Evolutionary conservation across 768 basidiomycete genomes (phyloP).

Genomic region (Clavaria fumosa): DNA sequence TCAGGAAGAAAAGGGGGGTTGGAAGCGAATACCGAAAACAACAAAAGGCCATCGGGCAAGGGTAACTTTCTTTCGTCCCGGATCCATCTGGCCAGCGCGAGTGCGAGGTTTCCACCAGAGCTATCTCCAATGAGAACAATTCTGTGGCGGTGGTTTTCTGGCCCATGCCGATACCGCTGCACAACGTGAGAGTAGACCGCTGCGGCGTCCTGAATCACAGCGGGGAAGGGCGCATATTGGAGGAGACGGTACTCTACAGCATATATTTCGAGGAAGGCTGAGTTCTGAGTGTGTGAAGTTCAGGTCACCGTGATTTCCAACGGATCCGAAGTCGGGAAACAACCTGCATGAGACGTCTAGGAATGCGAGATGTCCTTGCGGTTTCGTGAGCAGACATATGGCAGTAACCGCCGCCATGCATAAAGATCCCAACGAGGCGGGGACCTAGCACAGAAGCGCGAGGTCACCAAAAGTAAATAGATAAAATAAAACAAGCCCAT

Average conservation of each 20-base stretch:
- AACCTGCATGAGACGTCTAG: slow-evolving; percentile 30
- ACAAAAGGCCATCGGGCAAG: slow-evolving; percentile 28
- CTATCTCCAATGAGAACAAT: slow-evolving; percentile 39
- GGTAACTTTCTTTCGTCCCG: slow-evolving; percentile 32
- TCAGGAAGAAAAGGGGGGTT: not conserved
- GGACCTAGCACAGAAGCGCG: slow-evolving; percentile 15
- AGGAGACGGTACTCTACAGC: slow-evolving; percentile 37
- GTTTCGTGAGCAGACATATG: slow-evolving; percentile 42
- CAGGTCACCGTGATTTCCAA: not conserved
- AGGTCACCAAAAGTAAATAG: slow-evolving; percentile 14
- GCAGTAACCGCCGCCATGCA: slow-evolving; percentile 42
- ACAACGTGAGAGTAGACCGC: slow-evolving; percentile 35
- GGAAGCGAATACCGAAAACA: slow-evolving; percentile 25
- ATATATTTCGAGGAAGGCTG: slow-evolving; percentile 22
- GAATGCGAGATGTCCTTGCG: slow-evolving; percentile 32
- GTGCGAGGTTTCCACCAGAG: slow-evolving; percentile 37
- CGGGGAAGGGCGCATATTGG: slow-evolving; percentile 39
- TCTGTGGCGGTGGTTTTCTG: slow-evolving; percentile 20
- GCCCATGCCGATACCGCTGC: slow-evolving; percentile 8
- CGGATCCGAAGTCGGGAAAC: not conserved
- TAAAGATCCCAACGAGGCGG: slow-evolving; percentile 31
- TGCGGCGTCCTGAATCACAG: slow-evolving; percentile 36
- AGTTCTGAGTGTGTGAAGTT: too few relatives aligned
- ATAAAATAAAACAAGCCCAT: slow-evolving; percentile 4
- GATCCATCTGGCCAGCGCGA: slow-evolving; percentile 37